Evolutionary conservation across 768 basidiomycete species (phyloP).

Genomic region (Pulveroboletus sp.): DNA sequence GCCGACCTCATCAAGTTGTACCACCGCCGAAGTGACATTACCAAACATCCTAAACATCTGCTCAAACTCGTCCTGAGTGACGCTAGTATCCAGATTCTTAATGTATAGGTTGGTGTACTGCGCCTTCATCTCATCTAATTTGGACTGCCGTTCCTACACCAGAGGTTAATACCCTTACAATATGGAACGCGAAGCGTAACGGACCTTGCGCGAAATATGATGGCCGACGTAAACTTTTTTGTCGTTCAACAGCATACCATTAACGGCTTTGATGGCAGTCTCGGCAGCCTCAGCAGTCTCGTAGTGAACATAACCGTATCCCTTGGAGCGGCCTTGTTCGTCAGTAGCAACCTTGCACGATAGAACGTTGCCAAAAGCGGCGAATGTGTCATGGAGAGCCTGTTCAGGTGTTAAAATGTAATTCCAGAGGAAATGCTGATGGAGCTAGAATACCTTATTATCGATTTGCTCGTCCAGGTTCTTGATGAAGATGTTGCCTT

Average conservation of each 20-base stretch:
- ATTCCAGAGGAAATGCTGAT: background rate
- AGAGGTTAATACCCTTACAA: background rate
- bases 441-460: slow-evolving; percentile 65
- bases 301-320: slow-evolving; percentile 99
- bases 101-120: slow-evolving; percentile 98
- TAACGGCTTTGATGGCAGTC: slow-evolving; percentile 95
- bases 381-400: slow-evolving; percentile 99
- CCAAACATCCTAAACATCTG: slow-evolving; percentile 76
- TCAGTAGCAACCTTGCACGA: slow-evolving; percentile 99
- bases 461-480: slow-evolving; percentile 96
- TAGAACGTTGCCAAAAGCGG: slow-evolving; percentile 96
- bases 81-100: slow-evolving; percentile 90
- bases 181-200: slow-evolving; percentile 11
- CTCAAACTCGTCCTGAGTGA: slow-evolving; percentile 82
- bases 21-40: slow-evolving; percentile 80
- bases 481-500: slow-evolving; percentile 99
- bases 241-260: slow-evolving; percentile 99
- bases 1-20: slow-evolving; percentile 81
- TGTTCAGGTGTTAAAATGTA: slow-evolving; percentile 27
- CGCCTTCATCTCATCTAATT: slow-evolving; percentile 95
- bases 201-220: slow-evolving; percentile 92
- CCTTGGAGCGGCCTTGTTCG: slow-evolving; percentile 91
- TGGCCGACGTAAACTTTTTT: slow-evolving; percentile 99
- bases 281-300: slow-evolving; percentile 96
- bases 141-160: slow-evolving; percentile 87